phyloP scores from a whole-genome alignment of 1,284 basidiomycete species.

The Irpex sp. region DNA sequence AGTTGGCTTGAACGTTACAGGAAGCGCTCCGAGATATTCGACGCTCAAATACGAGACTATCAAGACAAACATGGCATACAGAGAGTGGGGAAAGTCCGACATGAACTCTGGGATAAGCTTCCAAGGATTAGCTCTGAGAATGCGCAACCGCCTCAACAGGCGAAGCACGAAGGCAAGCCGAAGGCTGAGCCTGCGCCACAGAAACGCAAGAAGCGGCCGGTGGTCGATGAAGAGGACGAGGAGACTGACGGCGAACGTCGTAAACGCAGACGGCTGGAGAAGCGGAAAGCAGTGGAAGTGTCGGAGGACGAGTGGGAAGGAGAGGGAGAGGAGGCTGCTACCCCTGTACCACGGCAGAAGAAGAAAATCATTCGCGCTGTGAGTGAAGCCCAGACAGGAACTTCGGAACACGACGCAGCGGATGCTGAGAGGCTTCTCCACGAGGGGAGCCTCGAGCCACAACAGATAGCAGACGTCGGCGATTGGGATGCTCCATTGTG shows the following conservation, averaged over 20 bases:
- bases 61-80: constrained; percentile 25
- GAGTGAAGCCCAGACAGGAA: not conserved
- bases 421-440: constrained; percentile 4
- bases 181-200: not conserved
- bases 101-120: constrained; percentile 1
- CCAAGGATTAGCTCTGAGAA: not conserved
- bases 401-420: constrained; percentile 3
- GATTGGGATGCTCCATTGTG: too few species aligned
- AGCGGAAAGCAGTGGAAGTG: constrained; percentile 1
- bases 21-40: constrained; percentile 36
- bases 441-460: not conserved
- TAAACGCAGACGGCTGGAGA: not conserved
- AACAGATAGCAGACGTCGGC: too few species aligned
- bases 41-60: constrained; percentile 36
- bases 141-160: not conserved
- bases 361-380: not conserved
- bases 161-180: not conserved
- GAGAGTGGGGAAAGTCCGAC: not conserved
- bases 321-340: constrained; percentile 5
- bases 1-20: constrained; percentile 55
- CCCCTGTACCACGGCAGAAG: not conserved
- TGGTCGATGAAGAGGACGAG: not conserved
- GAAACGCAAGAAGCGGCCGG: not conserved
- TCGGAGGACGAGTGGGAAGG: constrained; percentile 4
- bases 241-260: not conserved